Evolutionary conservation across 345 rosid species (phyloP).

Genomic region (Dovyalis caffra): DNA sequence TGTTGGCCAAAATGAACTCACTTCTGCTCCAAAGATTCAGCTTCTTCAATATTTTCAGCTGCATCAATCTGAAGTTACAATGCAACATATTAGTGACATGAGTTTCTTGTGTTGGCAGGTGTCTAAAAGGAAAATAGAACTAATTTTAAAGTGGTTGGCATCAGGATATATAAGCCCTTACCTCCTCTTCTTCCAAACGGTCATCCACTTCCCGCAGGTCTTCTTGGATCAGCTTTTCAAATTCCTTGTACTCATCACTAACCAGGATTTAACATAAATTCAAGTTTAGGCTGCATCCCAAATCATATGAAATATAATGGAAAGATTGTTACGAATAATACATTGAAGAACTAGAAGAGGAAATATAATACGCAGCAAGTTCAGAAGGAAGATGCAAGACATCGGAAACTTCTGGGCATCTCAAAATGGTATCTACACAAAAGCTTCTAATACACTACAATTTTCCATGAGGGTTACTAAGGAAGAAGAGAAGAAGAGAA

Average conservation of each 20-base stretch:
- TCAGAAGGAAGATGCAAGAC: neutral
- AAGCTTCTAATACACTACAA: neutral
- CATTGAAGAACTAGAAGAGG: neutral
- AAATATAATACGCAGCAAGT: neutral
- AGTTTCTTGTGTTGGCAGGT: neutral
- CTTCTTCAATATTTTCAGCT: conserved; percentile 87
- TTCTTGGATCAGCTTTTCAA: conserved; percentile 88
- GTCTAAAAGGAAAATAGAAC: neutral
- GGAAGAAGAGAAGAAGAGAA: neutral
- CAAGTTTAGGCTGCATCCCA: neutral
- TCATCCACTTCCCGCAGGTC: conserved; percentile 84
- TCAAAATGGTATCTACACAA: neutral
- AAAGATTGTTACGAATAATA: neutral
- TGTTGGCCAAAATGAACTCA: conserved; percentile 27
- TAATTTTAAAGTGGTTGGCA: neutral
- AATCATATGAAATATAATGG: neutral
- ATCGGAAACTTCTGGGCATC: neutral
- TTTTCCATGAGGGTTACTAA: neutral
- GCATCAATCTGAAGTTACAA: conserved; percentile 73
- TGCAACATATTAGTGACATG: neutral
- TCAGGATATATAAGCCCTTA: conserved; percentile 19
- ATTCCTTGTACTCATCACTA: conserved; percentile 95
- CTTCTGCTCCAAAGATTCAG: conserved; percentile 86
- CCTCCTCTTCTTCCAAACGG: conserved; percentile 98
- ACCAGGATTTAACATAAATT: conserved; percentile 16